These are phyloP conservation scores for Globisporangium sylvaticum DNA, from an alignment of 352 stramenopile genomes.

Conservation along the genomic window DNA sequence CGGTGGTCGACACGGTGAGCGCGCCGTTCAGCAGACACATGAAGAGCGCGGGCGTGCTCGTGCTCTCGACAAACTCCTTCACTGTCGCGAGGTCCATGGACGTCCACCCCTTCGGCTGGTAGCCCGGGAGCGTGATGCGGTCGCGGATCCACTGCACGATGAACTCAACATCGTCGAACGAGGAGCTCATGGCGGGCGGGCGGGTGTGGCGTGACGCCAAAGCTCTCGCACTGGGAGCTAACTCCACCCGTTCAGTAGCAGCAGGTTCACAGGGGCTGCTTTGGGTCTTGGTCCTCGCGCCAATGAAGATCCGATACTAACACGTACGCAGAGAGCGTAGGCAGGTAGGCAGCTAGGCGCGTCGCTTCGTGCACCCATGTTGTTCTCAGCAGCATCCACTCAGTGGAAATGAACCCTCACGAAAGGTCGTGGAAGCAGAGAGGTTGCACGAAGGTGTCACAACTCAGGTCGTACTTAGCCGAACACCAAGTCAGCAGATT, in stretches of 20 bases:
- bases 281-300: background rate
- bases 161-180: conserved; percentile 82
- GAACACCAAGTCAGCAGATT: background rate
- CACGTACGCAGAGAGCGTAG: background rate
- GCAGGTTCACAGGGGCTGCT: background rate
- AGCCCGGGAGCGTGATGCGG: conserved; percentile 67
- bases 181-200: conserved; percentile 54
- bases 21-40: conserved; percentile 43
- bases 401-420: background rate
- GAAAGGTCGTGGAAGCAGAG: background rate
- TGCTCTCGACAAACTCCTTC: conserved; percentile 80
- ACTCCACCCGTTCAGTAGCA: background rate
- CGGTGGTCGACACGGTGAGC: conserved; percentile 52
- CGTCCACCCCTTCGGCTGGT: conserved; percentile 66
- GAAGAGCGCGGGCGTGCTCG: conserved; percentile 68
- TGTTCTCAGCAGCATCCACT: background rate
- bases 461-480: background rate
- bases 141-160: conserved; percentile 86
- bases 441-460: background rate
- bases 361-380: background rate
- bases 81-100: conserved; percentile 73
- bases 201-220: background rate
- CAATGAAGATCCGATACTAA: conserved; percentile 5
- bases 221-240: background rate
- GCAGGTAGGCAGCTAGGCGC: background rate